Evolutionary conservation across 2,329 filamentous ascomycete species (phyloP).

Genomic region (Pseudogymnoascus sp.): DNA sequence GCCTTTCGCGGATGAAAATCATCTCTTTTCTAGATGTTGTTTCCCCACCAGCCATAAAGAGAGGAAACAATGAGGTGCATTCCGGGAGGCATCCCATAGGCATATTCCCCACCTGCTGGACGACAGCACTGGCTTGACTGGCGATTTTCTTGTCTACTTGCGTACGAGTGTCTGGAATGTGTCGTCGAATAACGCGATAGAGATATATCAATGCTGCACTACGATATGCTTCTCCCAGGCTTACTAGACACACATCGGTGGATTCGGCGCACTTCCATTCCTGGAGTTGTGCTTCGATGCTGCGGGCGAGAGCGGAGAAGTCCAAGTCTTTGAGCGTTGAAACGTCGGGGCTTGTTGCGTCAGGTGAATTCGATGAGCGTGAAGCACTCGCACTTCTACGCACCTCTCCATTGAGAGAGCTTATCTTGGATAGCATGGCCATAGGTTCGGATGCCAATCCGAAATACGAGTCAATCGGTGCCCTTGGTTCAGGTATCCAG

Average conservation of each 20-base stretch:
- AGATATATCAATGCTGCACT: slow-evolving; percentile 13
- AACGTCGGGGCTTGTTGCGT: neutral
- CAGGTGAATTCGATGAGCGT: neutral
- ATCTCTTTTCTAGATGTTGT: slow-evolving; percentile 7
- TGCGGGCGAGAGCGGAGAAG: neutral
- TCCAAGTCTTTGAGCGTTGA: neutral
- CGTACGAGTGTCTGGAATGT: neutral
- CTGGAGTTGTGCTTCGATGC: slow-evolving; percentile 6
- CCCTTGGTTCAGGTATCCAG: slow-evolving; percentile 13
- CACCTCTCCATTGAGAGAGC: slow-evolving; percentile 27
- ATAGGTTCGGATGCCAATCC: slow-evolving; percentile 14
- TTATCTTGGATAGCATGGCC: slow-evolving; percentile 26
- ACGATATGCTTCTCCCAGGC: slow-evolving; percentile 12
- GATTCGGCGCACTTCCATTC: slow-evolving; percentile 10
- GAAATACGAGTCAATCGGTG: slow-evolving; percentile 14
- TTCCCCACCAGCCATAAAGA: slow-evolving; percentile 15
- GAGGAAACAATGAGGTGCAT: slow-evolving; percentile 10
- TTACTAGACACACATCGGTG: slow-evolving; percentile 3
- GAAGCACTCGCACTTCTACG: neutral
- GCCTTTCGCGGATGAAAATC: slow-evolving; percentile 1
- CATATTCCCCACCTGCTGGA: neutral
- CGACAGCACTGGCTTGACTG: neutral
- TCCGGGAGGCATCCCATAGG: slow-evolving; percentile 7
- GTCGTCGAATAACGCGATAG: slow-evolving; percentile 4
- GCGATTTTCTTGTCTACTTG: neutral